Conservation (phyloP, 2,329 filamentous ascomycete species). For the Hypoxylon sp. region DNA sequence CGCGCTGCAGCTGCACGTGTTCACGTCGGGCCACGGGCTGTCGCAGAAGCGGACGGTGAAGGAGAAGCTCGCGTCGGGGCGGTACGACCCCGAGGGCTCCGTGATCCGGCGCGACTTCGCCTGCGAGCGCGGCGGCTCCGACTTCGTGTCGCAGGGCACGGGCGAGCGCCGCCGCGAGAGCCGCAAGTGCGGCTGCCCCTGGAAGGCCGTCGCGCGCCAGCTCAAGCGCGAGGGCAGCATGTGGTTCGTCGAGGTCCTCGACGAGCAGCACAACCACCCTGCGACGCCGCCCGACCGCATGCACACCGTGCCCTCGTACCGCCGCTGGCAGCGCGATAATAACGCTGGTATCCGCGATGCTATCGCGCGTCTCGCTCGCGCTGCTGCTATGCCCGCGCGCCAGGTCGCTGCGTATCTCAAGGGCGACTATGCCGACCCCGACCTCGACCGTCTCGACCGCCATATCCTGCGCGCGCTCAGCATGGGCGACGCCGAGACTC, state of each 20-base stretch:
- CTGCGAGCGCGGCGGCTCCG: slow-evolving; percentile 43
- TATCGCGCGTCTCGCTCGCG: slow-evolving; percentile 37
- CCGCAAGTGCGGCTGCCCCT: slow-evolving; percentile 42
- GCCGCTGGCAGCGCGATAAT: slow-evolving; percentile 45
- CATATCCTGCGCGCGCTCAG: slow-evolving; percentile 43
- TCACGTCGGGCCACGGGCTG: slow-evolving; percentile 45
- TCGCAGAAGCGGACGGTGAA: slow-evolving; percentile 45
- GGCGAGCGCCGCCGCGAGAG: slow-evolving; percentile 43
- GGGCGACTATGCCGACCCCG: slow-evolving; percentile 36
- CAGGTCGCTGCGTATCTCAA: slow-evolving; percentile 41
- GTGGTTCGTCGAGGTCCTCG: slow-evolving; percentile 44
- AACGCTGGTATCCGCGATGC: slow-evolving; percentile 41
- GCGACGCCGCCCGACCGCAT: slow-evolving; percentile 41
- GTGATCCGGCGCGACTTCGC: slow-evolving; percentile 44
- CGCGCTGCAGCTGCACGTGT: slow-evolving; percentile 43
- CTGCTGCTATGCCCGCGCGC: slow-evolving; percentile 40
- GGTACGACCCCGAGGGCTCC: slow-evolving; percentile 42
- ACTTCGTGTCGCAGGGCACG: slow-evolving; percentile 44
- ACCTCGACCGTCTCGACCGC: slow-evolving; percentile 41
- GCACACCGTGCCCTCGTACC: slow-evolving; percentile 44
- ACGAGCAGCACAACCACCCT: slow-evolving; percentile 42
- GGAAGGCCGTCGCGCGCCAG: slow-evolving; percentile 41
- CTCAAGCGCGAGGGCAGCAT: slow-evolving; percentile 42
- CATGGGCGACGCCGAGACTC: slow-evolving; percentile 40
- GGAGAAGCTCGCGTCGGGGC: slow-evolving; percentile 43